Evolutionary conservation across 192 early-diverging fungal species (phyloP), one percentile per base, ranked within the genome.

Genomic region (Backusella parvicylindrica): DNA sequence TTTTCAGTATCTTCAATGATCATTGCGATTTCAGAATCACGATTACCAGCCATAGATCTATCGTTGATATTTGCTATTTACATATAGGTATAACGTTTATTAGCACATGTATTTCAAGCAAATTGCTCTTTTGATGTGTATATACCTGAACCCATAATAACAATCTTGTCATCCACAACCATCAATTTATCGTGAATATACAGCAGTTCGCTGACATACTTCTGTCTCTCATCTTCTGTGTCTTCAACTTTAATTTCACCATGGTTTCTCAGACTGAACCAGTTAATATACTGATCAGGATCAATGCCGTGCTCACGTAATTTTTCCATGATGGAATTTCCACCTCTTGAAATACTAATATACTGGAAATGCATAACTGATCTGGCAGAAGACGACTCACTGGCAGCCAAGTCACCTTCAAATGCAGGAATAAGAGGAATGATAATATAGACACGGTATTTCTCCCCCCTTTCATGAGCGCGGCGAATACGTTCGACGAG

Each of bases 121-220:
- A 21, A 37, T 26, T 21, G 3, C 18, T 33, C 33, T 66, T 23
- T 15, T 26, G 11, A 12, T 36, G 11, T 40, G 9, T 30, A 33
- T 23, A 64, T 76, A 80, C 79, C 79, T 40, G 92, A 94, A 11
- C 95, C 95, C 83, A 92, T 89, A 28, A 97, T 84, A 33, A 95
- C 92, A 68, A 89, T 89, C n/a, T 87, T 86, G 75, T 97, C 95
- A 73, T 97, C 95, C 9, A 95, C 89, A 77, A 97, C 94, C 91
- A 97, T 90, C 41, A 94, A 81, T 75, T 96, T 92, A 73, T 90
- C 91, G 84, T 97, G 95, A 50, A 97, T 89, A 77, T 97, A 97
- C 41, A 97, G 78, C 70, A 92, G 86, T 81, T 97, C 95, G 1
- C 93, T 92, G 1, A 97, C 91, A 78, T 86, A 89, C n/a, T 83